Base-by-base conservation (phyloP, 2,329 filamentous ascomycete species). In the Penicillium sp. region DNA sequence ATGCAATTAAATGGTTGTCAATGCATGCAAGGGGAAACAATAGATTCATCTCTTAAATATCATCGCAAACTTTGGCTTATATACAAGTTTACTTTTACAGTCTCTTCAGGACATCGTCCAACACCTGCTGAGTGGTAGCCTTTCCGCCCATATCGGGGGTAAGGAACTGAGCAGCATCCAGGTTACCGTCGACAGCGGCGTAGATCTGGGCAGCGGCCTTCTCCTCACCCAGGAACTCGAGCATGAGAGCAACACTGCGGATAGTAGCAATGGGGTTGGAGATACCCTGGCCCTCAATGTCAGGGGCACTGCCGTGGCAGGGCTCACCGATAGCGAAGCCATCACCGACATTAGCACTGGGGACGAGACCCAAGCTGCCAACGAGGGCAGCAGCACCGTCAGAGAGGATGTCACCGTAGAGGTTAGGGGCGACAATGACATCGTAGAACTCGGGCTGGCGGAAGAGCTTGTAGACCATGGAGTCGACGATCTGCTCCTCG, bases 381-480 rank as follows among this genome's bases (percentile, higher is more conserved):
- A 97, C 93, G 31, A 97, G 86, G 2, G 94, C 94, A 27, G 94
- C 94, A 50, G 94, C 93, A 65, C 92, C 93, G 76, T 99, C 94
- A 2, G 92, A 96, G 40, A 99, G 83, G 67, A 99, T 94, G 77
- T 99, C 94, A 66, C 94, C 94, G 79, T 99, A 97, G 61, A 99
- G 84, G 80, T 97, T 97, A 52, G 93, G 94, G 9, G 93, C 94
- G 47, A 99, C 94, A 68, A 99, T 96, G 66, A 97, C 93, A 75
- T 99, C 94, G 86, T 97, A 99, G 72, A 89, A 89, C 71, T 89
- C 84, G 43, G 94, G 94, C 78, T 97, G 91, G 62, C 93, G 91
- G 87, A 97, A 97, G 57, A 99, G 89, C 83, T 97, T 97, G 86
- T 97, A 97, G 58, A 97, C 92, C 94, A 99, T 99, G 61, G 89